phyloP scores from a whole-genome alignment of 2,329 filamentous ascomycete species.

The Botrytis fragariae region DNA sequence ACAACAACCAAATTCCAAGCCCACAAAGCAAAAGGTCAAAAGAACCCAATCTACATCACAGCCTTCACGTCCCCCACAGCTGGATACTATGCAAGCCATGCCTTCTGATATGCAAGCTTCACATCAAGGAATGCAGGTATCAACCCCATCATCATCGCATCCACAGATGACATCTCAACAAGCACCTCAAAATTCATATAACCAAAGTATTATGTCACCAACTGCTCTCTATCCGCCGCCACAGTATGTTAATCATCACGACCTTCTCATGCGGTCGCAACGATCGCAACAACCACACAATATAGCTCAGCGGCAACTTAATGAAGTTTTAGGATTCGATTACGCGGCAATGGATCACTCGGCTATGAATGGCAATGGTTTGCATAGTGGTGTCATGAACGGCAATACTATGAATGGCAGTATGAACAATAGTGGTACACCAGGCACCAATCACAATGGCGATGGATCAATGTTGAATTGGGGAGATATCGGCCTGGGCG shows the following conservation, averaged over 20 bases:
- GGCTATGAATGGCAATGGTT: slow-evolving; percentile 30
- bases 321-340: slow-evolving; percentile 73
- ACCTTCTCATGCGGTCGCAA: slow-evolving; percentile 48
- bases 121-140: slow-evolving; percentile 2
- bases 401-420: slow-evolving; percentile 19
- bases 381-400: slow-evolving; percentile 29
- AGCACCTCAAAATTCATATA: slow-evolving; percentile 26
- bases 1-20: slow-evolving; percentile 28
- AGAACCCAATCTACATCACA: slow-evolving; percentile 39
- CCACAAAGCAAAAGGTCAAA: slow-evolving; percentile 42
- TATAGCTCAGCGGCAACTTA: slow-evolving; percentile 67
- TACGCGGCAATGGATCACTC: slow-evolving; percentile 56
- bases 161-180: slow-evolving; percentile 21
- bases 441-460: background rate
- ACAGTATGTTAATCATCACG: slow-evolving; percentile 43
- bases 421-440: slow-evolving; percentile 19
- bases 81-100: slow-evolving; percentile 30
- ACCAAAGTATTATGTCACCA: slow-evolving; percentile 34
- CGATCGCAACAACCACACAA: slow-evolving; percentile 48
- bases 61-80: slow-evolving; percentile 26
- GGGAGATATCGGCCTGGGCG: slow-evolving; percentile 13
- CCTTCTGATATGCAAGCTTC: slow-evolving; percentile 26
- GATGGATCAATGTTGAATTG: slow-evolving; percentile 21
- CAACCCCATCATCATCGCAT: slow-evolving; percentile 13
- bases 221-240: slow-evolving; percentile 35